phyloP scores from a whole-genome alignment of 306 rosid genomes.

The Acmispon strigosus region DNA sequence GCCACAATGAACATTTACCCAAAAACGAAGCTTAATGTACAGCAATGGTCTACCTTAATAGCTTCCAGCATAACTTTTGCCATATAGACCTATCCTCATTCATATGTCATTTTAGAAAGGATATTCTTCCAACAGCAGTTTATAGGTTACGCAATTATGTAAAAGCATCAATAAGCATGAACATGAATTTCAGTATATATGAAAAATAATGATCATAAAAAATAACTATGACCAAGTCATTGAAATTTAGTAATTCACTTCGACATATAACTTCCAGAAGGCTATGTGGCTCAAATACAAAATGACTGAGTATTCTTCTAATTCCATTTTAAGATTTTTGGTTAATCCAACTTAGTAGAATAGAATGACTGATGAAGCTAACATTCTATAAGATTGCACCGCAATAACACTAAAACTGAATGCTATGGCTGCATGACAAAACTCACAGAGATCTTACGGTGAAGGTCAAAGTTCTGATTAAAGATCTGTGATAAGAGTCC shows the following conservation, averaged over 20 bases:
- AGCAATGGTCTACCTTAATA: neutral
- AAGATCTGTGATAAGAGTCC: conserved; percentile 6
- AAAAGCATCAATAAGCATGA: neutral
- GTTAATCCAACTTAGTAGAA: neutral
- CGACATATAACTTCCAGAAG: neutral
- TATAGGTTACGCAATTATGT: neutral
- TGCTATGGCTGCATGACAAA: conserved; percentile 1
- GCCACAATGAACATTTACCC: neutral
- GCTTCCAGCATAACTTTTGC: conserved; percentile 13
- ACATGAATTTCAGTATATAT: neutral
- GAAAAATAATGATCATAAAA: neutral
- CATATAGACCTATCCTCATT: neutral
- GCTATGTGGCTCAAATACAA: conserved; percentile 1
- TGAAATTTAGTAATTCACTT: conserved; percentile 10
- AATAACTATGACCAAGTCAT: neutral
- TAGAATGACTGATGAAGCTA: neutral
- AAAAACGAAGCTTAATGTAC: neutral
- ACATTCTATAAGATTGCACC: neutral
- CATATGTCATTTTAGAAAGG: conserved; percentile 15
- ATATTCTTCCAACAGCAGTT: neutral
- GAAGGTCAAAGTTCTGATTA: neutral
- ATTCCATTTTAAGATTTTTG: neutral
- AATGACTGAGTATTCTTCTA: neutral
- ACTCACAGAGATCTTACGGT: neutral
- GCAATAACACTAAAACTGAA: neutral